Conservation (phyloP, 495 filamentous ascomycete species). For the Hypoxylon intermedium region DNA sequence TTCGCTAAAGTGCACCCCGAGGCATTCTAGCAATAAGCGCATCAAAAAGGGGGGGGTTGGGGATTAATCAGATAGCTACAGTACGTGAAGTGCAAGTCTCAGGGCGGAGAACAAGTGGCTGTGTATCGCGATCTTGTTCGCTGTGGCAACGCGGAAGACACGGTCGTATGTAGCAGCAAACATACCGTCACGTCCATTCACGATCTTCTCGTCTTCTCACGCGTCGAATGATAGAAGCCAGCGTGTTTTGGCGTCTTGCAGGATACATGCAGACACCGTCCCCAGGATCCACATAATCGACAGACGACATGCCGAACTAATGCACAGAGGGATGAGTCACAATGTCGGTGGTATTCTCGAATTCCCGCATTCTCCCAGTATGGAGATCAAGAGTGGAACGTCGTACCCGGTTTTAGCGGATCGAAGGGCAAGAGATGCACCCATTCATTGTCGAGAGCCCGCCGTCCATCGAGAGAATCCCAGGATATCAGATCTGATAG, state of each 20-base stretch:
- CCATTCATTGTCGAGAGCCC: conserved; percentile 31
- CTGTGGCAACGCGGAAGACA: conserved; percentile 24
- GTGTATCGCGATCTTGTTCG: conserved; percentile 40
- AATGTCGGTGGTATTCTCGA: conserved; percentile 29
- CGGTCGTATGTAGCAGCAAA: conserved; percentile 37
- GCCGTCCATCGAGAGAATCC: conserved; percentile 11
- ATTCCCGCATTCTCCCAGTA: conserved; percentile 1
- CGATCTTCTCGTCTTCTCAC: conserved; percentile 14
- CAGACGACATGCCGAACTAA: conserved; percentile 26
- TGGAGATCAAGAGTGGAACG: conserved; percentile 15
- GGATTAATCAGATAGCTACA: conserved; percentile 14
- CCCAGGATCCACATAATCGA: conserved; percentile 33
- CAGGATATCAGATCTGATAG: conserved; percentile 20
- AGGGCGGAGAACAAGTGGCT: conserved; percentile 30
- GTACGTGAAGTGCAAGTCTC: conserved; percentile 20
- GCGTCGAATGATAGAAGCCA: conserved; percentile 30
- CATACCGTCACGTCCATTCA: conserved; percentile 38
- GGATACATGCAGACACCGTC: conserved; percentile 19
- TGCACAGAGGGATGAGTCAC: conserved; percentile 34
- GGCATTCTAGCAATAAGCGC: conserved; percentile 4
- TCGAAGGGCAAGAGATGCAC: conserved; percentile 7
- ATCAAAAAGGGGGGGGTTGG: conserved; percentile 13
- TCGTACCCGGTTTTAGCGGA: conserved; percentile 26
- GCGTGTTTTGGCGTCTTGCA: conserved; percentile 20
- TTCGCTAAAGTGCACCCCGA: conserved; percentile 13